A percentile compares a stretch with the other conserved stretches of the same genome.
phyloP scores from a whole-genome alignment of 495 filamentous ascomycete species.

The Aspergillus indologenus region DNA sequence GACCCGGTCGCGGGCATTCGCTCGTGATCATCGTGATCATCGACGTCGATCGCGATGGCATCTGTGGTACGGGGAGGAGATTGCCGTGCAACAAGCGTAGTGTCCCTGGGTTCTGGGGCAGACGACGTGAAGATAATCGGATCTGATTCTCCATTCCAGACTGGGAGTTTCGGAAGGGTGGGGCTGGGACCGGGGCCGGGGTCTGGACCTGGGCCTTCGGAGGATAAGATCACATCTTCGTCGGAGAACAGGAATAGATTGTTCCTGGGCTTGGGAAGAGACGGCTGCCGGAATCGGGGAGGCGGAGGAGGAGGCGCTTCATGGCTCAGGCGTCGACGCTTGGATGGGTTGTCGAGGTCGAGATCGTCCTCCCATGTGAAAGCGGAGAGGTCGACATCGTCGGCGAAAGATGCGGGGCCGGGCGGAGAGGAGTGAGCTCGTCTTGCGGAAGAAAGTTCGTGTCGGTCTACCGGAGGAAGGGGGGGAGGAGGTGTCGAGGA shows the following conservation, averaged over 20 bases:
- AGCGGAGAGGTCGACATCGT: constrained; percentile 46
- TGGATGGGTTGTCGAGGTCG: constrained; percentile 33
- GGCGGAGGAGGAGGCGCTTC: constrained; percentile 5
- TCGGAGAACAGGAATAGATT: constrained; percentile 37
- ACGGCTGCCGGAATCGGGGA: background rate
- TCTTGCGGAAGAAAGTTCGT: constrained; percentile 15
- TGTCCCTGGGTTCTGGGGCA: constrained; percentile 22
- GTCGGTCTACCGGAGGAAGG: constrained; percentile 22
- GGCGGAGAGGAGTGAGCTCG: constrained; percentile 18
- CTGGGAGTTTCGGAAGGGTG: constrained; percentile 11
- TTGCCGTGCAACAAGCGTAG: background rate
- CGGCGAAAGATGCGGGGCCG: constrained; percentile 34
- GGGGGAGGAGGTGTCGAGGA: constrained; percentile 40
- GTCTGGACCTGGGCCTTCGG: constrained; percentile 4
- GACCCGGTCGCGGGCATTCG: no score
- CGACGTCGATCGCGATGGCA: constrained; percentile 39
- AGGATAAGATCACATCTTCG: constrained; percentile 30
- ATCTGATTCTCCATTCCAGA: constrained; percentile 38
- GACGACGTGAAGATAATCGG: constrained; percentile 56
- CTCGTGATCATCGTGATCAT: constrained; percentile 16
- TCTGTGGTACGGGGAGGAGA: constrained; percentile 6
- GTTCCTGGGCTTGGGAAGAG: constrained; percentile 8
- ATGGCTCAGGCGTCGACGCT: constrained; percentile 42
- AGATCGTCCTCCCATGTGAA: constrained; percentile 34
- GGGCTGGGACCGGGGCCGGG: constrained; percentile 2